Base-by-base conservation (phyloP, 208 protist genomes). In the Paratrypanosoma confusum region DNA sequence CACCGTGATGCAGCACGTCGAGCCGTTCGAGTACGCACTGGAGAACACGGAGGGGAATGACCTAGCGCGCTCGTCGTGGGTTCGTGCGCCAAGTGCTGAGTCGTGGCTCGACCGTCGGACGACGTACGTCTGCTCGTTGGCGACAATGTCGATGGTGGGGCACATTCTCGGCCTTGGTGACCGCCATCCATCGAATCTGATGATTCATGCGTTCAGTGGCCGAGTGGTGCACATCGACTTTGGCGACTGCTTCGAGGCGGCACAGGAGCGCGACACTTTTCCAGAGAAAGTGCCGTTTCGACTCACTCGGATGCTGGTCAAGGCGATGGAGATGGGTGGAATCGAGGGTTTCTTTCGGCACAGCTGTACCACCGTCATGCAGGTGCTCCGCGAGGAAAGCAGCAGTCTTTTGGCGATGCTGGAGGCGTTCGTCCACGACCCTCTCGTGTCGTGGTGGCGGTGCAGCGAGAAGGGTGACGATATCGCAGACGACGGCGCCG, bases 191-290 rank as follows among this genome's bases (percentile, higher is more conserved):
- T 96, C 82, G 26, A 99, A 99, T 71, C 70, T 99, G 8, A 99
- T 99, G 97, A 80, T 99, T 10, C 88, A 99, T 65, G 79, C 95
- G 20, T 78, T 91, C 50, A 97, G 95, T 36, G 97, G 98, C 37
- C 95, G 98, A 41, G 86, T 99, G 16, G 77, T 99, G 36, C 99
- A 99, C 81, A 99, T 99, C 67, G 99, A 99, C 83, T 99, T 99
- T 79, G 99, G 99, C 57, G 99, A 99, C 66, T 99, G 98, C 66
- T 99, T 99, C 67, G 98, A 99, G 57, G 95, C 97, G 7, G 97
- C 98, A 2, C 96, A 98, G 78, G 72, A 89, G 11, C 67, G 98
- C 39, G 91, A 96, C 20, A 95, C 97, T 24, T 98, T 93, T 48
- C 98, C 98, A 1, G 98, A 99, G 66, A 96, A 95, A 43, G 89